These are phyloP conservation scores for Gracilaria caudata DNA, from an alignment of 23 red algal species.

Conservation along the genomic window DNA sequence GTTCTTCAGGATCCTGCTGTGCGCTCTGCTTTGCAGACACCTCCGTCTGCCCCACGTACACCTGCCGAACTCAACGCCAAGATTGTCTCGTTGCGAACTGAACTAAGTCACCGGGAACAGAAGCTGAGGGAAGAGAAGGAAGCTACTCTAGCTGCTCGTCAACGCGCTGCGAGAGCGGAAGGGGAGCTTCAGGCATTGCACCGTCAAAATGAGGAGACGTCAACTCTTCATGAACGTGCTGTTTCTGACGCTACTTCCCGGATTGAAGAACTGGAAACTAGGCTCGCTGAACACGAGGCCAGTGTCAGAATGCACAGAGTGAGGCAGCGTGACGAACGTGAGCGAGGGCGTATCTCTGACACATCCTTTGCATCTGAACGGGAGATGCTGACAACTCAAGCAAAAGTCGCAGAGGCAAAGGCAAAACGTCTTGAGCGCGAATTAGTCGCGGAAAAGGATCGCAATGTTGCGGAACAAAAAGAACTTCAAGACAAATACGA, in stretches of 20 bases:
- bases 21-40: slow-evolving; percentile 18
- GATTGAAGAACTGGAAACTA: slow-evolving; percentile 33
- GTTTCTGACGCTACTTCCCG: slow-evolving; percentile 27
- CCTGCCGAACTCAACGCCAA: slow-evolving; percentile 35
- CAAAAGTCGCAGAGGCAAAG: slow-evolving; percentile 14
- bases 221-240: slow-evolving; percentile 13
- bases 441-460: not conserved
- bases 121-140: slow-evolving; percentile 19
- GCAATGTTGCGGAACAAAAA: not conserved
- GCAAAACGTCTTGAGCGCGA: slow-evolving; percentile 1
- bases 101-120: slow-evolving; percentile 10
- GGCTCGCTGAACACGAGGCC: not conserved
- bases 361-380: slow-evolving; percentile 17
- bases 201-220: not conserved
- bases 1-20: slow-evolving; percentile 36
- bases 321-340: slow-evolving; percentile 17
- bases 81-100: slow-evolving; percentile 52
- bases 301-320: slow-evolving; percentile 14
- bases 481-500: slow-evolving; percentile 11
- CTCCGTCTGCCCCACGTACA: not conserved
- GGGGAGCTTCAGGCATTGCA: slow-evolving; percentile 23
- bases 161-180: slow-evolving; percentile 64
- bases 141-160: slow-evolving; percentile 14
- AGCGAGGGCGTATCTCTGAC: not conserved
- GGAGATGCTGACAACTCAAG: slow-evolving; percentile 3